Conservation (phyloP, 345 rosid species). For the Fremontodendron californicum region DNA sequence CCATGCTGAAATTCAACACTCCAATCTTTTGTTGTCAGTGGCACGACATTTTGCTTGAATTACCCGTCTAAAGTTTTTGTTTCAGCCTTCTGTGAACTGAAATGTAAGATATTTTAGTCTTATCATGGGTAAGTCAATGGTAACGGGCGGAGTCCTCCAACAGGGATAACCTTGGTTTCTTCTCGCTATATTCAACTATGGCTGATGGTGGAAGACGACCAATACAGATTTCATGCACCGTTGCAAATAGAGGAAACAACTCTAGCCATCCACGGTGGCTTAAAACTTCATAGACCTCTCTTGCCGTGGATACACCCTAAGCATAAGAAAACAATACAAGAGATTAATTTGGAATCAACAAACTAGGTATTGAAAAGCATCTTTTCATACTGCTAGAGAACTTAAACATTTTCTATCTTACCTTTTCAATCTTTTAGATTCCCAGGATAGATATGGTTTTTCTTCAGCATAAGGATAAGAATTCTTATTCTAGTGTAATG, state of each 20-base stretch:
- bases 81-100: neutral
- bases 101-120: neutral
- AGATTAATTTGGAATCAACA: neutral
- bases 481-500: too few relatives aligned
- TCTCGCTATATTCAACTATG: slow-evolving; percentile 73
- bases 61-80: neutral
- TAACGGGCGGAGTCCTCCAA: neutral
- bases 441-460: neutral
- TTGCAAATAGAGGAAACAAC: slow-evolving; percentile 72
- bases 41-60: neutral
- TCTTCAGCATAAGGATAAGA: neutral
- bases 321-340: slow-evolving; percentile 3
- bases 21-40: neutral
- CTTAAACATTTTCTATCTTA: too few relatives aligned
- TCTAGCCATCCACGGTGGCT: slow-evolving; percentile 82
- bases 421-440: neutral
- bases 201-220: slow-evolving; percentile 83
- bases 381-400: too few relatives aligned
- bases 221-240: slow-evolving; percentile 71
- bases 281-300: slow-evolving; percentile 81
- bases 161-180: slow-evolving; percentile 43
- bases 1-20: neutral
- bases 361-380: neutral
- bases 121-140: neutral
- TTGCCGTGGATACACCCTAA: slow-evolving; percentile 90